Evolutionary conservation across 768 basidiomycete species (phyloP).

Genomic region (Thelephora aurantiotincta): DNA sequence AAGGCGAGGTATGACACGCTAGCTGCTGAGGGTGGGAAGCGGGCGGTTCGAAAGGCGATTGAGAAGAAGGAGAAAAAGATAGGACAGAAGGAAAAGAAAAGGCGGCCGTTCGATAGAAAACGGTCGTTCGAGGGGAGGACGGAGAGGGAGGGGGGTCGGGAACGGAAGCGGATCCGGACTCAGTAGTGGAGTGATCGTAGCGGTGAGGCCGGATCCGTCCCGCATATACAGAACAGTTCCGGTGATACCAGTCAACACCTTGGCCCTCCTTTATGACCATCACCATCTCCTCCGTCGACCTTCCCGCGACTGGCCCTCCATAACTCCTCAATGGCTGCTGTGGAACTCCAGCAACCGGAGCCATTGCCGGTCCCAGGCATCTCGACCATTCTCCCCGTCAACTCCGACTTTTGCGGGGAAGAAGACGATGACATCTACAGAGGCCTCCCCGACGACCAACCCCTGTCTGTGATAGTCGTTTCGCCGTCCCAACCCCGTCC

Average conservation of each 20-base stretch:
- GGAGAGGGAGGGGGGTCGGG: no score
- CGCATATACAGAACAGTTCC: no score
- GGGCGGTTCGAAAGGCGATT: slow-evolving; percentile 75
- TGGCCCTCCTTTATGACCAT: no score
- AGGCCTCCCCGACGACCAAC: slow-evolving; percentile 23
- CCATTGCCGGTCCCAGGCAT: no score
- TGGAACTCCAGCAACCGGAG: no score
- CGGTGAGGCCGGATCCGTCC: no score
- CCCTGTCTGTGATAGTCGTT: slow-evolving; percentile 13
- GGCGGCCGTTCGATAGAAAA: slow-evolving; percentile 35
- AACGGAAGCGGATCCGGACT: no score
- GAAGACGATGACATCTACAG: slow-evolving; percentile 47
- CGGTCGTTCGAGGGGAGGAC: no score
- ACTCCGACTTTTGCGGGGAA: slow-evolving; percentile 6
- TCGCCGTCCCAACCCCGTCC: slow-evolving; percentile 11
- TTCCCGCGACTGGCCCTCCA: slow-evolving; percentile 4
- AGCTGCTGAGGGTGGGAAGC: slow-evolving; percentile 59
- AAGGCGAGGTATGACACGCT: slow-evolving; percentile 72
- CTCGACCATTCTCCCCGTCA: slow-evolving; percentile 1
- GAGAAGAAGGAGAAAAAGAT: slow-evolving; percentile 84
- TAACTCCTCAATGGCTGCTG: neutral
- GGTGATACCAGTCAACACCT: neutral
- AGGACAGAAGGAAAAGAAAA: slow-evolving; percentile 80
- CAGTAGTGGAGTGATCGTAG: no score
- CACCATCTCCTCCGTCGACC: neutral